Evolutionary conservation across 163 green algal species (phyloP), one percentile per base, ranked within the genome.

Genomic region (Prototheca wickerhamii): DNA sequence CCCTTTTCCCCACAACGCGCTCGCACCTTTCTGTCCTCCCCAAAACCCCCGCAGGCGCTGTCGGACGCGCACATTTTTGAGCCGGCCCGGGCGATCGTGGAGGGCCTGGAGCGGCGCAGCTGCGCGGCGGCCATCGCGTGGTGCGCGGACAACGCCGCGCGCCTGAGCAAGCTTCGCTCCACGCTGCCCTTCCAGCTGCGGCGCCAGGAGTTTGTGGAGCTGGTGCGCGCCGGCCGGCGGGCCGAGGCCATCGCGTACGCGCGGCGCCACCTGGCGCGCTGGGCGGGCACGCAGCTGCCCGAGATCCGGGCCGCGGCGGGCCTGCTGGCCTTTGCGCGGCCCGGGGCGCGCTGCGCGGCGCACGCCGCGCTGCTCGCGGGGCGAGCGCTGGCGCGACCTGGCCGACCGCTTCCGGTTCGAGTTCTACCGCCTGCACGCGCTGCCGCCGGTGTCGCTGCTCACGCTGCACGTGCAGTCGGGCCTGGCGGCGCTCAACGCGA

Each of bases 171-270:
- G 75, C 61, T 78, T 54, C 89, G 86, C 63, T 89, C 74, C 73
- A 79, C 71, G 60, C 78, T 98, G 43, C 86, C 95, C 74, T 96
- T 96, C 68, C 77, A 84, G 62, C 79, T 97, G 31, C 68, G 35
- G 23, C 51, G 77, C 55, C 81, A 94, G 79, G 88, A 96, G 75
- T 97, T 96, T 61, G 71, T 98, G 0, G 89, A 97, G 72, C 78
- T 95, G n/a, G 86, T 96, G 49, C 80, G 86, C 4, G 26, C 55
- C 23, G 80, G 76, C 6, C 35, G 80, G 49, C 67, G 79, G 54
- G 30, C 81, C 26, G 77, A 79, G 12, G 91, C 91, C 3, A 82
- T 98, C 21, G 52, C 58, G 0, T 92, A 98, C 68, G 86, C 91
- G 3, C 82, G 83, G 18, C 33, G 69, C 25, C 73, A 97, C 70